Conservation (phyloP, 1,284 basidiomycete species). For the Hemileia vastatrix region DNA sequence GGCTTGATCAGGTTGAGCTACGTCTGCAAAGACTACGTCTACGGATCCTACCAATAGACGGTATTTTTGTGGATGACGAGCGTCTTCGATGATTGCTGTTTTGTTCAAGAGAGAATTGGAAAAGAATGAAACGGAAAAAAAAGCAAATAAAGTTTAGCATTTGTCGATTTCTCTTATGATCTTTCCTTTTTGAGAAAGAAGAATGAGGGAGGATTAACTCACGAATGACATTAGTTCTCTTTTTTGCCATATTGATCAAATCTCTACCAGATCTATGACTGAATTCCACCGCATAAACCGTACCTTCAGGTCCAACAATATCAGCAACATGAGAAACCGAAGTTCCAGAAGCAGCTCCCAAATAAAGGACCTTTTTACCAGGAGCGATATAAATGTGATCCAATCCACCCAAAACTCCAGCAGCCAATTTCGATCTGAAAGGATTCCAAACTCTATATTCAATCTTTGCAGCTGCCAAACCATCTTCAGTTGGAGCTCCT, state of each 20-base stretch:
- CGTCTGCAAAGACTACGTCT: slow-evolving; percentile 94
- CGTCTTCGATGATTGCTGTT: slow-evolving; percentile 90
- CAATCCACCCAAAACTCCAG: slow-evolving; percentile 90
- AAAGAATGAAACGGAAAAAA: not conserved
- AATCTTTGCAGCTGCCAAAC: slow-evolving; percentile 69
- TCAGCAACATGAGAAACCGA: slow-evolving; percentile 98
- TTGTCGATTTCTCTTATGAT: no score
- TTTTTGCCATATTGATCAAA: slow-evolving; percentile 98
- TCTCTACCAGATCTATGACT: slow-evolving; percentile 93
- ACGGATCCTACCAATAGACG: slow-evolving; percentile 86
- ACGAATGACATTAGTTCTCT: slow-evolving; percentile 98
- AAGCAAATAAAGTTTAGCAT: no score
- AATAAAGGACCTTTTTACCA: slow-evolving; percentile 91
- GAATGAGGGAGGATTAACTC: slow-evolving; percentile 43
- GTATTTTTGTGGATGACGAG: slow-evolving; percentile 86
- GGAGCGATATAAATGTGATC: slow-evolving; percentile 89
- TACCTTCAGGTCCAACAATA: slow-evolving; percentile 90
- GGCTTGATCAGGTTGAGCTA: slow-evolving; percentile 97
- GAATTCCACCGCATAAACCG: slow-evolving; percentile 98
- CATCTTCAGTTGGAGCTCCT: slow-evolving; percentile 57
- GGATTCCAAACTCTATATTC: slow-evolving; percentile 99
- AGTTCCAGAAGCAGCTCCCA: slow-evolving; percentile 91
- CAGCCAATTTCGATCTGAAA: slow-evolving; percentile 92
- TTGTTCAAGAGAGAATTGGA: not conserved
- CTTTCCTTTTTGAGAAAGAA: not conserved